Base-by-base conservation (phyloP, 805 yeast genomes). In the Lachancea sp. region DNA sequence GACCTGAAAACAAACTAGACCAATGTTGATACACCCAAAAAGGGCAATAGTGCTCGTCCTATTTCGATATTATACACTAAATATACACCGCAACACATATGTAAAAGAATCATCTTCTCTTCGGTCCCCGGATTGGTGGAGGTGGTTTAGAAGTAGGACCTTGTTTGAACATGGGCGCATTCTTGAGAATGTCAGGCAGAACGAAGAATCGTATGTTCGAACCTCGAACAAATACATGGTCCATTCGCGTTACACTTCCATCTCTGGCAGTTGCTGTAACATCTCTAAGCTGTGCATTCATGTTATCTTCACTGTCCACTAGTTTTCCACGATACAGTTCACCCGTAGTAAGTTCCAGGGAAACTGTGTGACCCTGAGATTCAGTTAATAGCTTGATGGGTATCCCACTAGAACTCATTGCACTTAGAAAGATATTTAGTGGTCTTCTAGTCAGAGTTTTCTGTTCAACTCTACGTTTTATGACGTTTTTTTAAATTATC, bases 221-320 rank as follows among this genome's bases (percentile, higher is more conserved):
- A 1, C 98, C 98, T 52, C 98, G 75, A 3, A 90, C 78, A 59
- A 86, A 89, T 3, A 88, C 94, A 52, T 83, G 86, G 47, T 83
- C 87, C 71, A 86, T 72, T 49, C 81, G 83, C 1, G 82, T 70
- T 3, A 83, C 82, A 34, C 71, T 69, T 3, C 96, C 96, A 39
- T 86, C 83, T 32, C 79, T 67, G 20, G 78, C 75, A 0, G 96
- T 89, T 35, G 83, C 78, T 1, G 83, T 76, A 29, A 83, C 94
- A 56, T 90, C 95, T 47, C 76, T 69, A 36, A 90, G 63, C 45
- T 89, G 94, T 19, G 90, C 77, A 58, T 90, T 90, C 97, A 90
- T 92, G 61, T 83, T 89, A 54, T 90, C 97, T 64, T 90, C 96
- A 61, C 82, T 80, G 55, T 83, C 96, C 3, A 82, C 59, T 34